phyloP scores from a whole-genome alignment of 2,329 filamentous ascomycete species.

The Akanthomyces muscarius region DNA sequence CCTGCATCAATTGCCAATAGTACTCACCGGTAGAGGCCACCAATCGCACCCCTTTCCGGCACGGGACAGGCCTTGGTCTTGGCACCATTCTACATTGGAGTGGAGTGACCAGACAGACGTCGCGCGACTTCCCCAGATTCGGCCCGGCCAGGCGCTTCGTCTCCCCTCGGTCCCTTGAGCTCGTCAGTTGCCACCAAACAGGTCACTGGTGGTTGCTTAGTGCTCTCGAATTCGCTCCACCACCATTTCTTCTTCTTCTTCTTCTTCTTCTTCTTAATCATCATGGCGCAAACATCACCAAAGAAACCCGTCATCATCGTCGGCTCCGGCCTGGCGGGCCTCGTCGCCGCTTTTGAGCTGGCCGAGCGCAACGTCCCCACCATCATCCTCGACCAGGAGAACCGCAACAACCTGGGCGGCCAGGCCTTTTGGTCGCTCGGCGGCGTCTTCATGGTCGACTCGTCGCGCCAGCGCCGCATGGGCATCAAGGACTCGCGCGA shows the following conservation, averaged over 20 bases:
- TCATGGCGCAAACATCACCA: slow-evolving; percentile 1
- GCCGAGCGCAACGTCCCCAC: slow-evolving; percentile 45
- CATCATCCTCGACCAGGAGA: slow-evolving; percentile 56
- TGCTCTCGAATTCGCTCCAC: neutral
- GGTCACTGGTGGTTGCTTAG: too few species aligned
- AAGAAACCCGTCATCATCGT: slow-evolving; percentile 49
- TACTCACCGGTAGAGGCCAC: neutral
- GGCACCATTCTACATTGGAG: neutral
- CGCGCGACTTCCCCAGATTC: slow-evolving; percentile 10
- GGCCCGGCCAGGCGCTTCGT: neutral
- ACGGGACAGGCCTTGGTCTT: too few species aligned
- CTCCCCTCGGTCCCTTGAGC: neutral
- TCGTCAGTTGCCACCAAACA: too few species aligned
- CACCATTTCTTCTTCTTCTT: neutral
- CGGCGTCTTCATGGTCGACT: slow-evolving; percentile 57
- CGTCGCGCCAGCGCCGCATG: slow-evolving; percentile 51
- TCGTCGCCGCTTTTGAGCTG: slow-evolving; percentile 57
- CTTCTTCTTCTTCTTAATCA: neutral
- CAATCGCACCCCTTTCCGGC: neutral
- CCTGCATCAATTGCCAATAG: neutral
- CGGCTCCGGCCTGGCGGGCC: slow-evolving; percentile 54
- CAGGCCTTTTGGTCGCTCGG: slow-evolving; percentile 63
- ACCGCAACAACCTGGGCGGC: slow-evolving; percentile 51
- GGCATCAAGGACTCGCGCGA: slow-evolving; percentile 56
- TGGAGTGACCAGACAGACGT: slow-evolving; percentile 6